A percentile compares a stretch with the other conserved stretches of the same genome.
Evolutionary conservation across 345 rosid genomes (phyloP).

Genomic region (Brassica cretica): DNA sequence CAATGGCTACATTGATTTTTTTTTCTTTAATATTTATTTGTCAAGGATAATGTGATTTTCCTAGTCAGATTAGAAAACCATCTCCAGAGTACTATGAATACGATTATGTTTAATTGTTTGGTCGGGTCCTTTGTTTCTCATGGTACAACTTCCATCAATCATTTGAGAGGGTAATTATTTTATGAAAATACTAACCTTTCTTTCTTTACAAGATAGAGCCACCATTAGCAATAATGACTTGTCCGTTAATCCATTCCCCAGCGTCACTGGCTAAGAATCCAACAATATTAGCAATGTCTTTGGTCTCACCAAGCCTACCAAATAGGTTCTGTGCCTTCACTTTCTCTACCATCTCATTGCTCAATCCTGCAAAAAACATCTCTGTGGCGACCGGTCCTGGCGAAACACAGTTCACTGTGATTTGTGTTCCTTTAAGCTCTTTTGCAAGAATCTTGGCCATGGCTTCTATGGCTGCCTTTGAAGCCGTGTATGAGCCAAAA

Average conservation of each 20-base stretch:
- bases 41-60: neutral
- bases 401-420: neutral
- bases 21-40: no score
- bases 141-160: neutral
- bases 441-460: neutral
- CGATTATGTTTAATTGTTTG: neutral
- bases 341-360: neutral
- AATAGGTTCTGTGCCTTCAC: neutral
- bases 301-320: slow-evolving; percentile 6
- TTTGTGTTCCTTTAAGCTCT: slow-evolving; percentile 1
- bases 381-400: neutral
- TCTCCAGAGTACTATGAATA: neutral
- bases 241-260: slow-evolving; percentile 47
- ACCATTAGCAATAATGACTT: slow-evolving; percentile 44
- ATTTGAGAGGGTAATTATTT: neutral
- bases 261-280: neutral
- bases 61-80: neutral
- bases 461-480: slow-evolving; percentile 6
- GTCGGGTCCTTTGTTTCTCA: neutral
- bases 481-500: neutral
- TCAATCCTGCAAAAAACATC: slow-evolving; percentile 1
- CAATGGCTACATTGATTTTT: neutral
- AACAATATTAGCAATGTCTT: neutral
- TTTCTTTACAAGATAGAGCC: slow-evolving; percentile 26
- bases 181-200: neutral